Evolutionary conservation across 2,329 filamentous ascomycete genomes (phyloP).

Genomic region (Fusarium tuaranense): DNA sequence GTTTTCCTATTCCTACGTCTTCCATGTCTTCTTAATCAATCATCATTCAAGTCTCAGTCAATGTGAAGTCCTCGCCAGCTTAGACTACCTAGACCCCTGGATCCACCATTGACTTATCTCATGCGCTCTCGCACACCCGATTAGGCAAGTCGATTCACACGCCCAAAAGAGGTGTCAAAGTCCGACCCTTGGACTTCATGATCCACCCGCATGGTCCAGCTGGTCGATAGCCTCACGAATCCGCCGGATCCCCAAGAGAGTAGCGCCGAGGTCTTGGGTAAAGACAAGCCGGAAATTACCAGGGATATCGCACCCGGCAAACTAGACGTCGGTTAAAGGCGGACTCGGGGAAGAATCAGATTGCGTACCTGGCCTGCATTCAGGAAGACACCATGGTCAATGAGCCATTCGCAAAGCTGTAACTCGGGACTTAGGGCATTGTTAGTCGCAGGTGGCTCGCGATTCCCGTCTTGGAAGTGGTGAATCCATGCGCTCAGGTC

Average conservation of each 20-base stretch:
- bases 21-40: background rate
- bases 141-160: background rate
- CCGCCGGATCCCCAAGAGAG: background rate
- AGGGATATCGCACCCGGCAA: background rate
- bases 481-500: background rate
- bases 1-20: background rate
- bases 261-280: background rate
- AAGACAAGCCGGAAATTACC: background rate
- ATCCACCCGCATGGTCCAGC: background rate
- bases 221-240: background rate
- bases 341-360: background rate
- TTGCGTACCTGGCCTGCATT: background rate
- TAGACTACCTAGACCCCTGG: background rate
- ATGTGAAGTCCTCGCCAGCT: background rate
- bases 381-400: background rate
- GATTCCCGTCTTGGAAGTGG: background rate
- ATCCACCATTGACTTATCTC: background rate
- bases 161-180: background rate
- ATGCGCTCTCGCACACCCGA: background rate
- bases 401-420: background rate
- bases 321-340: background rate
- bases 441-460: background rate
- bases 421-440: background rate
- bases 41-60: background rate
- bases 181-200: background rate